Conservation (phyloP, 805 yeast species). For the Yarrowia deformans region DNA sequence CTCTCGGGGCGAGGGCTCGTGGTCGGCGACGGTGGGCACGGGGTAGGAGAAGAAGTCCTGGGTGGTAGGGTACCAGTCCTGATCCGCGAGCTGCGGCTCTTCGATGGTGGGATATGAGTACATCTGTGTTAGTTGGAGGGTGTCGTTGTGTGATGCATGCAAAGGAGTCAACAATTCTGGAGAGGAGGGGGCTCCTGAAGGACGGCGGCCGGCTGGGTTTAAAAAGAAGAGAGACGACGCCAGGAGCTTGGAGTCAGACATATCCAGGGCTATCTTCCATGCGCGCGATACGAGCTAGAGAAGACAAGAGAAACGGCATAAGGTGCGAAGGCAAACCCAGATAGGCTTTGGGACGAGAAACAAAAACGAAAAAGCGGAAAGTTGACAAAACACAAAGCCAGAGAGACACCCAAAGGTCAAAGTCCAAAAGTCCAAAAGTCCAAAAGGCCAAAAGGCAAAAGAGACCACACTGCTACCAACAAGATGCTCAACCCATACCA, state of each 20-base stretch:
- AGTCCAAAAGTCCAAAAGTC: no score
- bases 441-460: no score
- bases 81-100: constrained; percentile 35
- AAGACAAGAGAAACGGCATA: constrained; percentile 26
- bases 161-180: not conserved
- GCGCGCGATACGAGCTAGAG: constrained; percentile 39
- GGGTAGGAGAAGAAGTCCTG: constrained; percentile 36
- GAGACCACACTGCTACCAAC: no score
- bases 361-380: constrained; percentile 10
- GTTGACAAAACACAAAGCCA: not conserved
- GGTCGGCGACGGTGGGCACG: constrained; percentile 22
- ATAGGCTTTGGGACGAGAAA: not conserved
- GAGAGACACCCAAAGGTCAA: not conserved
- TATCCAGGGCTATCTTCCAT: constrained; percentile 36
- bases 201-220: constrained; percentile 1
- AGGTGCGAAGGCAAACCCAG: not conserved
- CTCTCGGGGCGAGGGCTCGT: constrained; percentile 2
- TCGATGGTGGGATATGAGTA: constrained; percentile 37
- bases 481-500: not conserved
- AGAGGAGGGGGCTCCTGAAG: not conserved
- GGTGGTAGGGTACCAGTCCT: constrained; percentile 38
- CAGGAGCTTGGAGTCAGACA: constrained; percentile 13
- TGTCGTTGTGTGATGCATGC: constrained; percentile 1
- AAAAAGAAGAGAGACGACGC: not conserved
- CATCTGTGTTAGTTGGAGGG: constrained; percentile 36